Base-by-base conservation (phyloP, 805 yeast genomes). In the Suhomyces xylopsoci region DNA sequence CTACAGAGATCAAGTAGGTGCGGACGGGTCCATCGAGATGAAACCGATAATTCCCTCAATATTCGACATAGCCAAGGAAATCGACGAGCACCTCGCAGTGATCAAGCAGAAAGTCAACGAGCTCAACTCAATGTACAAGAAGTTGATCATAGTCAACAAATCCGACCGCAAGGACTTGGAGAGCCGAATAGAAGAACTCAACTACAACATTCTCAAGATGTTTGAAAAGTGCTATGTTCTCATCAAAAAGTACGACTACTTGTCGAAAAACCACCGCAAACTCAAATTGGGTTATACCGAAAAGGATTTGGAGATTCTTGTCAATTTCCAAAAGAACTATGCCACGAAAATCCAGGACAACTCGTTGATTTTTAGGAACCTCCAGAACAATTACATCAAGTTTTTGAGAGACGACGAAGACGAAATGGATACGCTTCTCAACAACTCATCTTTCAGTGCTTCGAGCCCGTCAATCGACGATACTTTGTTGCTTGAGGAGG, bases 351-450 rank as follows among this genome's bases (percentile, higher is more conserved):
- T 94, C 20, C 99, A 94, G 66, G 84, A 83, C 42, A 73, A 82
- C 45, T 87, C 96, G 41, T 81, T 92, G 17, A 80, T 78, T 49
- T 94, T 92, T 70, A 75, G 98, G 49, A 88, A 89, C 63, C 73
- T 94, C 61, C 99, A 94, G 67, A 90, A 93, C 62, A 85, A 87
- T 57, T 94, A 94, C 63, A 84, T 94, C 63, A 87, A 89, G 65
- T 88, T 87, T 58, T 74, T 93, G 53, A 83, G 88, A 58, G 88
- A 88, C 57, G 97, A 89, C 63, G 94, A 88, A 47, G 84, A 80
- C 60, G 86, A 81, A 50, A 68, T 62, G 54, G 77, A 69, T 36
- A 60, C 59, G 14, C 36, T 56, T 14, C 44, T 57, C 3, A 41
- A 45, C 9, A 30, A 41, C n/a, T 42, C 55, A 3, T 26, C 51